phyloP scores from a whole-genome alignment of 2,329 filamentous ascomycete genomes.

The Bipolaris cookei region DNA sequence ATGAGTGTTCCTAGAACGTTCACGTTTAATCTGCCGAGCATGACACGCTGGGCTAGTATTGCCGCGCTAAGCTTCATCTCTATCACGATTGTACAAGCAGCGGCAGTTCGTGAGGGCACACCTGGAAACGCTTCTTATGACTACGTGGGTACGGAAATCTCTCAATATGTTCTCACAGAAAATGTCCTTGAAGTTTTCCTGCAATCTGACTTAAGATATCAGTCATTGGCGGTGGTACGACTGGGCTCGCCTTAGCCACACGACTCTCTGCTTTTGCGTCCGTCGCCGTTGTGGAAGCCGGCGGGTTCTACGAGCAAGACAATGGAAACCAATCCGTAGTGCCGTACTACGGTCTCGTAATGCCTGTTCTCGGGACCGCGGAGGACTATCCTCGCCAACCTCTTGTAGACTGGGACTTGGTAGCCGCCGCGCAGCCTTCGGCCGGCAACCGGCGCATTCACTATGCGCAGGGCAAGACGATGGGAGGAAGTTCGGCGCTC shows the following conservation, averaged over 20 bases:
- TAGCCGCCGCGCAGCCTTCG: conserved; percentile 27
- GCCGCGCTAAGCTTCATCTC: neutral
- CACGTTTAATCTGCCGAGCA: neutral
- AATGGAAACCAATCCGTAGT: conserved; percentile 39
- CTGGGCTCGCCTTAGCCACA: conserved; percentile 34
- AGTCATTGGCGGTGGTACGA: conserved; percentile 40
- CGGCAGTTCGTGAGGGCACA: neutral
- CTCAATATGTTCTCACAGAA: neutral
- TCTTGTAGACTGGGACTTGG: conserved; percentile 39
- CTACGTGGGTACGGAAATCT: conserved; percentile 4
- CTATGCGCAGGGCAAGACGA: conserved; percentile 43
- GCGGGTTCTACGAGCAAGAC: conserved; percentile 32
- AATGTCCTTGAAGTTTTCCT: conserved; percentile 18
- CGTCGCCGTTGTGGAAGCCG: conserved; percentile 40
- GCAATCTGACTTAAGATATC: conserved; percentile 28
- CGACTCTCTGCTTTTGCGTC: conserved; percentile 27
- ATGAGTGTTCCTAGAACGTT: neutral
- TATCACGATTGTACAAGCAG: neutral
- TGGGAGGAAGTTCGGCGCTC: conserved; percentile 39
- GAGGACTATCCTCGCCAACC: conserved; percentile 29
- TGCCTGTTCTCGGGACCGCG: conserved; percentile 25
- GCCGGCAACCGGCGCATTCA: conserved; percentile 34
- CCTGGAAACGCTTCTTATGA: conserved; percentile 6
- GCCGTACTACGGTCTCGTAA: conserved; percentile 27
- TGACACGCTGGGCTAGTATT: neutral